A percentile compares a stretch with the other conserved stretches of the same genome.
Evolutionary conservation across 2,329 filamentous ascomycete species (phyloP).

Genomic region (Trichocomaceae sp.): DNA sequence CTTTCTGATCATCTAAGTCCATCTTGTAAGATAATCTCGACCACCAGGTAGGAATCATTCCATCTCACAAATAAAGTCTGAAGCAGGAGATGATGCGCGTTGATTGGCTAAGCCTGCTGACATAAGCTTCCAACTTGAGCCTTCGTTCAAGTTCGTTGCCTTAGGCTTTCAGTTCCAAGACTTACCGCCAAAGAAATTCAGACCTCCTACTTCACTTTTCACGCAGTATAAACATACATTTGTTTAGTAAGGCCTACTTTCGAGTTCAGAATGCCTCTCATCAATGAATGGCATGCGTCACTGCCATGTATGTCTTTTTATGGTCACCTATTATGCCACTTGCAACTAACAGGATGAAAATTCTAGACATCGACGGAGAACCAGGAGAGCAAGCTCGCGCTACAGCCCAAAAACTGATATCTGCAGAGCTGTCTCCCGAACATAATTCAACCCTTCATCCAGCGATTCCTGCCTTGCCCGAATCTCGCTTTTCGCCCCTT

Average conservation of each 20-base stretch:
- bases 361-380: constrained; percentile 70
- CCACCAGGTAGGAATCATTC: not conserved
- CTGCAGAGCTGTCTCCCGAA: constrained; percentile 54
- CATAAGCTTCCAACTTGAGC: not conserved
- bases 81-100: not conserved
- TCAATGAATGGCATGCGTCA: constrained; percentile 67
- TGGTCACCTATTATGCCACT: constrained; percentile 11
- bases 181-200: not conserved
- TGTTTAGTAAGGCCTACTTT: not conserved
- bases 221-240: not conserved
- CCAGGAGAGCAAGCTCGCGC: constrained; percentile 56
- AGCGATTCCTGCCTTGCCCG: constrained; percentile 49
- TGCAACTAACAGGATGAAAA: constrained; percentile 6
- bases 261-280: constrained; percentile 52
- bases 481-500: constrained; percentile 57
- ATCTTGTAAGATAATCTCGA: not conserved
- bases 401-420: constrained; percentile 63
- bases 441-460: constrained; percentile 50
- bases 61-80: not conserved
- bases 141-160: too few relatives aligned
- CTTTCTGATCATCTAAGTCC: not conserved
- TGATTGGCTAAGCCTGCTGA: not conserved
- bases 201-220: not conserved
- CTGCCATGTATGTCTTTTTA: constrained; percentile 62
- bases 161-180: not conserved